These are phyloP conservation scores for Neonothopanus nambi DNA, from an alignment of 1,284 basidiomycete species.

Conservation along the genomic window DNA sequence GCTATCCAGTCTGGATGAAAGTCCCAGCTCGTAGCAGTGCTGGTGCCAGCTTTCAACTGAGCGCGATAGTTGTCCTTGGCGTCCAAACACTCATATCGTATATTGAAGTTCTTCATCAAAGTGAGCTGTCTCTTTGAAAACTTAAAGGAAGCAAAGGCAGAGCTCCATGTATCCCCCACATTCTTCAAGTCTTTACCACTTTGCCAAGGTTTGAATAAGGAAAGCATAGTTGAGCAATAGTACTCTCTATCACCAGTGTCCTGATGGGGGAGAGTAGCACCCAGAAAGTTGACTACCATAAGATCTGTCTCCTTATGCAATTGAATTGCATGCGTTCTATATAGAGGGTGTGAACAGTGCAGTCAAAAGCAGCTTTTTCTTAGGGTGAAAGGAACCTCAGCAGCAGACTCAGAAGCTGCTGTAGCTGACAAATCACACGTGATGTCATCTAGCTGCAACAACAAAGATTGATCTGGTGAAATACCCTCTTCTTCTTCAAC, in stretches of 20 bases:
- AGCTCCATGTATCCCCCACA: conserved; percentile 11
- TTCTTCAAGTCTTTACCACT: conserved; percentile 18
- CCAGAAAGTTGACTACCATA: background rate
- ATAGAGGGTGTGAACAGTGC: conserved; percentile 2
- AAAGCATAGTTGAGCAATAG: conserved; percentile 8
- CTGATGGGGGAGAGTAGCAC: background rate
- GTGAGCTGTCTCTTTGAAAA: background rate
- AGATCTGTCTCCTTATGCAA: background rate
- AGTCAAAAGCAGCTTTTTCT: background rate
- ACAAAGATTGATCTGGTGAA: background rate
- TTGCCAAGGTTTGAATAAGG: conserved; percentile 19
- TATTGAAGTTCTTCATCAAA: background rate
- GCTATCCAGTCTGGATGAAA: background rate
- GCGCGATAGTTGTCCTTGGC: background rate
- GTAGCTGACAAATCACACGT: background rate
- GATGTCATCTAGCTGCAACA: background rate
- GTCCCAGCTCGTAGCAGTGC: background rate
- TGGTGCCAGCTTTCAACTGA: conserved; percentile 7
- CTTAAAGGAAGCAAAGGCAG: conserved; percentile 9
- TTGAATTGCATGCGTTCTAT: background rate
- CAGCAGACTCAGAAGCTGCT: background rate
- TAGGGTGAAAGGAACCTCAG: background rate
- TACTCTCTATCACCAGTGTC: conserved; percentile 9
- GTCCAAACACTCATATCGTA: conserved; percentile 2
- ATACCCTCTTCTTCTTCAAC: no score